Evolutionary conservation across 2,329 filamentous ascomycete genomes (phyloP).

Genomic region (Trichoderma citrinoviride): DNA sequence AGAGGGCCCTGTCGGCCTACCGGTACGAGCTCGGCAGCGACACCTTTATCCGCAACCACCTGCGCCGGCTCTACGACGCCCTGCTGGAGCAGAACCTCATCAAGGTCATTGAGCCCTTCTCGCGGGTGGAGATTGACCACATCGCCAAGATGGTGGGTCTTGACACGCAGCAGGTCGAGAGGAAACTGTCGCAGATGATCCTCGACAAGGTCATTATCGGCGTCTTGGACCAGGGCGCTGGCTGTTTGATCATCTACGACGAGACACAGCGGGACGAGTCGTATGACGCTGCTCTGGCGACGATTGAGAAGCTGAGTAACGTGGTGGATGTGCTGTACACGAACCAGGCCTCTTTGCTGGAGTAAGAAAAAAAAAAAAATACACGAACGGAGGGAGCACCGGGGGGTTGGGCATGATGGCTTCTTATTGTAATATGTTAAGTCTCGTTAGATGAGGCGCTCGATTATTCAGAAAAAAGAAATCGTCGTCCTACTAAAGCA

Average conservation of each 20-base stretch:
- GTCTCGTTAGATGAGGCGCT: constrained; percentile 32
- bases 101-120: constrained; percentile 99
- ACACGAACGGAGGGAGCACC: not conserved
- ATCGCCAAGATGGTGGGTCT: constrained; percentile 97
- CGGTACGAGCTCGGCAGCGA: constrained; percentile 92
- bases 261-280: constrained; percentile 90
- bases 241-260: constrained; percentile 94
- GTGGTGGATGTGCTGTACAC: constrained; percentile 97
- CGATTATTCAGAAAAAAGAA: constrained; percentile 32
- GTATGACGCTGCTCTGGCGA: constrained; percentile 90
- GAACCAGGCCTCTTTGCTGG: constrained; percentile 92
- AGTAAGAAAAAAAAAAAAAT: constrained; percentile 54
- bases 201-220: constrained; percentile 98
- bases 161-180: constrained; percentile 94
- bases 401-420: not conserved
- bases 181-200: constrained; percentile 99
- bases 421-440: constrained; percentile 31
- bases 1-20: constrained; percentile 85
- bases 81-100: constrained; percentile 99
- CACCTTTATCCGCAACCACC: constrained; percentile 93
- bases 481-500: constrained; percentile 23
- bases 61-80: constrained; percentile 92
- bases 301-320: constrained; percentile 94
- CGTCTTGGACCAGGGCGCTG: constrained; percentile 94
- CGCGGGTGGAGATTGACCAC: constrained; percentile 92